Base-by-base conservation (phyloP, 805 yeast genomes). In the Kluyveromyces siamensis region DNA sequence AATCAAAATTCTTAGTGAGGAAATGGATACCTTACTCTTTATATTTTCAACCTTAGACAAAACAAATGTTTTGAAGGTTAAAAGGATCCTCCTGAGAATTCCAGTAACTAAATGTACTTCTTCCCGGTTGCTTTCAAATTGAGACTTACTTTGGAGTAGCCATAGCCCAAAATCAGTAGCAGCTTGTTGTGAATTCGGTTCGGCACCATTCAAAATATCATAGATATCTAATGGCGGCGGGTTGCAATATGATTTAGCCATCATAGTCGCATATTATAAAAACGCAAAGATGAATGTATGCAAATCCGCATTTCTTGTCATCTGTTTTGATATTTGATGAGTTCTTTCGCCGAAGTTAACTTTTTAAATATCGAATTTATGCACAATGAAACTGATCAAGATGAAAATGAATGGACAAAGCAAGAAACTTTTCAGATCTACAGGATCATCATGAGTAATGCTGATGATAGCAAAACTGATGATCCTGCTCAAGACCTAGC, bases 401-500 rank as follows among this genome's bases (percentile, higher is more conserved):
- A 6, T 19, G n/a, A 10, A n/a, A 38, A 38, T 10, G 17, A 38
- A 38, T 17, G 14, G 4, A 10, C 10, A 19, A 2, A 5, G n/a
- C 10, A 38, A 10, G 17, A 38, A 13, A 3, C 6, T 2, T 17
- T 19, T 17, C 19, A 10, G 8, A 38, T 19, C 10, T 3, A 3
- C n/a, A 30, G 11, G 8, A 3, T 13, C 11, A 10, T 10, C 13
- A 41, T 41, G 44, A 30, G 36, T 14, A 25, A 7, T 27, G 14
- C 14, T n/a, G 37, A n/a, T 41, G 14, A 2, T 2, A 27, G 41
- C 17, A 41, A 21, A n/a, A 40, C 42, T 19, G 37, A 33, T 17
- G 63, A 63, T 37, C 58, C 55, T 39, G 66, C 66, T 6, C 52
- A 56, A 25, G 56, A 53, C 8, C 40, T 65, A 6, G 65, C 62